Evolutionary conservation across 768 basidiomycete genomes (phyloP), one percentile per base, ranked within the genome.

Genomic region (Lyophyllum atratum): DNA sequence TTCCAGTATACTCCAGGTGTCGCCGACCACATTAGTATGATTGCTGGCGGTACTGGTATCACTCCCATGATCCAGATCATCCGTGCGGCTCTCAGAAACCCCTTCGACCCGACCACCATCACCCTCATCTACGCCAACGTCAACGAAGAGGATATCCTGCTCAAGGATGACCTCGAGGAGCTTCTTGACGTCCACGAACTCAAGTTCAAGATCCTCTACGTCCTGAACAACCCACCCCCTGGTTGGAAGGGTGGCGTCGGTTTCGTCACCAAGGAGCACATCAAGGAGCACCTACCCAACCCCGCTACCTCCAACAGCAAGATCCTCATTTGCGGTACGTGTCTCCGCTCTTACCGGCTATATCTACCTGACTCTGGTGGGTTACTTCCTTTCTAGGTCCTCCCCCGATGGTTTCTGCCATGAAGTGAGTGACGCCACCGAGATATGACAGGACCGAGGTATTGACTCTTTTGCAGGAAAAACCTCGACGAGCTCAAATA

Each of bases 31-130:
- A 76, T 99, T 55, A 90, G 93, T 68, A 95, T 99, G 95, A 97
- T 99, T 66, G 95, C 95, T 15, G 97, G 97, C 47, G 97, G 97
- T 34, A 98, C 97, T 2, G 97, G 97, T 54, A 96, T 99, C 72
- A 96, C 97, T 0, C 97, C 97, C 67, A 98, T 98, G 96, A 87
- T 97, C 66, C 96, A 99, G 71, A 92, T 99, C 79, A 90, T 98
- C 74, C 89, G 91, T 59, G 92, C 95, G n/a, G 85, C 88, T 12
- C 83, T 98, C 70, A 89, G 90, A 73, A 93, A 95, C 72, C 86
- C 92, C n/a, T 70, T 75, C 43, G 97, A 99, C 81, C 77, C 69
- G 59, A 98, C 96, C 39, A 84, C 80, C 63, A 73, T 98, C 67
- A 84, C 81, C 62, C 85, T 99, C 68, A 92, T 99, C 69, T 98